Base-by-base conservation (phyloP, 805 yeast species). In the Monosporozyma yasuniensis region DNA sequence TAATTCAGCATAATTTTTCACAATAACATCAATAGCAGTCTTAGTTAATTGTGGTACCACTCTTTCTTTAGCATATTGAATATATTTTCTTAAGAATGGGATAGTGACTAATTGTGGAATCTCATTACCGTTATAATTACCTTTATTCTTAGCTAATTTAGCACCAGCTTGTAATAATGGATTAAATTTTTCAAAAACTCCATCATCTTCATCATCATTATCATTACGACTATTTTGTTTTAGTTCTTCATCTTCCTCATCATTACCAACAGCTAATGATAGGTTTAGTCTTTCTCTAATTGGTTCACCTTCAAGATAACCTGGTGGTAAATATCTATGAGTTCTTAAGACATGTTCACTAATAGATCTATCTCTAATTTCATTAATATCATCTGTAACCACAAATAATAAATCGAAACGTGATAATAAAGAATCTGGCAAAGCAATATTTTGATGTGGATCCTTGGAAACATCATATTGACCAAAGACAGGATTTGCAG, bases 401-500 rank as follows among this genome's bases (percentile, higher is more conserved):
- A 93, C 93, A 61, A 93, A 93, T 47, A 93, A 70, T 64, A 93
- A 77, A 76, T 93, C 99, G 63, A 93, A 93, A 80, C 99, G 96
- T 16, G 98, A 91, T 52, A 93, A 75, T 52, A 93, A 74, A 10
- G 99, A 93, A 71, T 93, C 99, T 2, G 99, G 99, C 49, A 93
- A 75, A 0, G 98, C 98, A 60, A 93, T 93, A 65, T 93, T 93
- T 66, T 87, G 86, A 68, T 90, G 96, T 2, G 99, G 98, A 59
- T 91, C 96, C 71, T 87, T 88, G 68, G 87, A 95, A 21, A 90
- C 83, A 69, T 91, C 97, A 66, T 91, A 91, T 68, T 91, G 98
- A 47, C 99, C 98, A 68, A 81, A 90, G 2, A 91, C 88, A 1
- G 99, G 99, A 66, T 91, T 91, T 7, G 99, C 99, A 32, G 99